Evolutionary conservation across 2,329 filamentous ascomycete genomes (phyloP).

Genomic region (Chaetothyriales sp.): DNA sequence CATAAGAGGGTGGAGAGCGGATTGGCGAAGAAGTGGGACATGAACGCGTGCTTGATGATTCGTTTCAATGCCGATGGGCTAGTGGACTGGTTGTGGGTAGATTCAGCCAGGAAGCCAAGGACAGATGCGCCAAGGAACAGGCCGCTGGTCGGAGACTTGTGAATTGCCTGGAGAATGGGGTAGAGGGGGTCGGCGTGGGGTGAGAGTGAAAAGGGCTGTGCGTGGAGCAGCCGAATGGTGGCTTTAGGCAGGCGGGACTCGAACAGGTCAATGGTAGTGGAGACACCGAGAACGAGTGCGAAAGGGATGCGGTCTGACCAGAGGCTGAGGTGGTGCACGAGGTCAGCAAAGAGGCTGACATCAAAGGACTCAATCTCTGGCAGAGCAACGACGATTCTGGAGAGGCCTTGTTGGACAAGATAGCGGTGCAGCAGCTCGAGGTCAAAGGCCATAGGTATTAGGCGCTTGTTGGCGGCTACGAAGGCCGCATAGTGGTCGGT

Average conservation of each 20-base stretch:
- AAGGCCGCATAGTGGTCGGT: conserved; percentile 26
- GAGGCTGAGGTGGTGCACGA: conserved; percentile 34
- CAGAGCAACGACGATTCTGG: conserved; percentile 29
- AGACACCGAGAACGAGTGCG: conserved; percentile 43
- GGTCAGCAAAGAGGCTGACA: conserved; percentile 27
- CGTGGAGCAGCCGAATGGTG: conserved; percentile 37
- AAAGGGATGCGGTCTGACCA: conserved; percentile 49
- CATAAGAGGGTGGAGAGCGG: conserved; percentile 38
- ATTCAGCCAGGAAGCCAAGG: conserved; percentile 37
- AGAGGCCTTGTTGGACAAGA: conserved; percentile 23
- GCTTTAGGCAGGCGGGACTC: conserved; percentile 41
- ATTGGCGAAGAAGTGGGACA: conserved; percentile 50
- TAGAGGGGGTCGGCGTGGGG: conserved; percentile 22
- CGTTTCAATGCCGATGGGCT: conserved; percentile 41
- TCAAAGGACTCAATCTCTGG: conserved; percentile 35
- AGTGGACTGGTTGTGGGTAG: conserved; percentile 45
- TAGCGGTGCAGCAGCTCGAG: conserved; percentile 31
- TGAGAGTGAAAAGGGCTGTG: conserved; percentile 32
- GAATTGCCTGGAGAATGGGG: conserved; percentile 26
- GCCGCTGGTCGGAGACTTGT: conserved; percentile 10
- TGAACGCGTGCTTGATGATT: conserved; percentile 44
- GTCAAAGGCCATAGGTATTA: conserved; percentile 31
- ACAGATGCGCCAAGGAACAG: conserved; percentile 36
- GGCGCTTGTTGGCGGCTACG: conserved; percentile 25
- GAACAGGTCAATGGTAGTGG: conserved; percentile 48